Conservation (phyloP, 129 eudicot genomes). For the Lactuca sativa region DNA sequence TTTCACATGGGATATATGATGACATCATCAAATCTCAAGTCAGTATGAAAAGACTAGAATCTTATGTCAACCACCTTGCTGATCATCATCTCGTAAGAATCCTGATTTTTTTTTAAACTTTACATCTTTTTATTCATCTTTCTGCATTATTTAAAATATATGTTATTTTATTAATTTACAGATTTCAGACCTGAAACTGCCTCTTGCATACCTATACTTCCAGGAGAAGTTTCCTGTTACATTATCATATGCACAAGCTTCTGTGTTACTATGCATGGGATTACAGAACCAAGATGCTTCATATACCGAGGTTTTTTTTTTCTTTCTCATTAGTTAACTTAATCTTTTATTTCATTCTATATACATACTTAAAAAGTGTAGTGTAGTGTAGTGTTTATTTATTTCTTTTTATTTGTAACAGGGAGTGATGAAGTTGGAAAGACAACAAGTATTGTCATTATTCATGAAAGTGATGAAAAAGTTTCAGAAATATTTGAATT, state of each 20-base stretch:
- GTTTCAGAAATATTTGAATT: conserved; percentile 60
- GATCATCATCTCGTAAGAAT: conserved; percentile 59
- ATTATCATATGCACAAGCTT: conserved; percentile 71
- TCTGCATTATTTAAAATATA: neutral
- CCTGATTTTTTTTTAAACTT: too few relatives aligned
- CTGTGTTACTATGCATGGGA: conserved; percentile 84
- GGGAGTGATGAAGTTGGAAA: conserved; percentile 76
- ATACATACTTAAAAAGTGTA: neutral
- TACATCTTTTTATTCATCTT: neutral
- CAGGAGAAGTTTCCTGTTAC: conserved; percentile 75
- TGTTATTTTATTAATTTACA: conserved; percentile 26
- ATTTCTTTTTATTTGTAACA: conserved; percentile 23
- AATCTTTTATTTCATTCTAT: neutral
- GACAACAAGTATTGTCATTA: conserved; percentile 61
- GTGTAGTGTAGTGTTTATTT: neutral
- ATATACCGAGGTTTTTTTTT: conserved; percentile 56
- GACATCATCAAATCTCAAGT: conserved; percentile 45
- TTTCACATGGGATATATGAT: conserved; percentile 41
- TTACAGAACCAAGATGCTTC: conserved; percentile 81
- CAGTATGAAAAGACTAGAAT: conserved; percentile 65
- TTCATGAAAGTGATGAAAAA: conserved; percentile 79
- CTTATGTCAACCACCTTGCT: conserved; percentile 61
- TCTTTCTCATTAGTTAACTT: neutral
- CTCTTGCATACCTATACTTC: conserved; percentile 67
- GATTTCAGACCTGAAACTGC: conserved; percentile 61